Evolutionary conservation across 805 yeast species (phyloP), one percentile per base, ranked within the genome.

Genomic region (Kodamaea sagamina): DNA sequence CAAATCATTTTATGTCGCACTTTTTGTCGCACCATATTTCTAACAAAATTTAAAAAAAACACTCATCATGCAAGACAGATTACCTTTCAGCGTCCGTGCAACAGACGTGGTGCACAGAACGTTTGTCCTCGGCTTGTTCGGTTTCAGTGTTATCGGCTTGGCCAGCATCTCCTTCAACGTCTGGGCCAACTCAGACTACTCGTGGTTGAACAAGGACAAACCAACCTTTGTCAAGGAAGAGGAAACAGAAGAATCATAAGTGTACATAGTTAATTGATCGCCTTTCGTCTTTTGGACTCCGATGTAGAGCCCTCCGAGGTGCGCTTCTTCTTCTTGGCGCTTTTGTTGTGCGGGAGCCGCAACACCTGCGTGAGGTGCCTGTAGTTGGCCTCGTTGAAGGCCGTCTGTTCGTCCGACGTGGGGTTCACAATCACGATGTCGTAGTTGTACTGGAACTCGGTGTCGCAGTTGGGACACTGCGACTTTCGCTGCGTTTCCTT

Each of bases 41-140:
- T 18, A 32, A 32, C 12, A 28, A 36, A 26, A 25, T 13, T 15
- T 36, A 10, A 24, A 15, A 36, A 12, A 27, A 36, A 4, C n/a
- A 3, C 11, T n/a, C 41, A 39, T 21, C 27, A 48, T 43, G 46
- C 24, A 45, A 32, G 47, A 47, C 29, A 66, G 56, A 53, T 67
- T 68, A 48, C 75, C 76, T 39, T 59, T 66, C 37, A 57, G 63
- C 43, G 76, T 70, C 18, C 71, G 75, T 56, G 62, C 67, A 28
- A 70, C 76, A 39, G 76, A 71, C 50, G 63, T 63, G 31, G 57
- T 70, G 24, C 76, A 71, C 55, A 65, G 76, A 58, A 50, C 66
- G 27, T 57, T 74, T 4, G 74, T 71, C 7, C 63, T 68, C 28
- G 73, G 71, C 6, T 52, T 67, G 36, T 65, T 67, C 24, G 75